Evolutionary conservation across 2,329 filamentous ascomycete species (phyloP).

Genomic region (Clarireedia monteithiana): DNA sequence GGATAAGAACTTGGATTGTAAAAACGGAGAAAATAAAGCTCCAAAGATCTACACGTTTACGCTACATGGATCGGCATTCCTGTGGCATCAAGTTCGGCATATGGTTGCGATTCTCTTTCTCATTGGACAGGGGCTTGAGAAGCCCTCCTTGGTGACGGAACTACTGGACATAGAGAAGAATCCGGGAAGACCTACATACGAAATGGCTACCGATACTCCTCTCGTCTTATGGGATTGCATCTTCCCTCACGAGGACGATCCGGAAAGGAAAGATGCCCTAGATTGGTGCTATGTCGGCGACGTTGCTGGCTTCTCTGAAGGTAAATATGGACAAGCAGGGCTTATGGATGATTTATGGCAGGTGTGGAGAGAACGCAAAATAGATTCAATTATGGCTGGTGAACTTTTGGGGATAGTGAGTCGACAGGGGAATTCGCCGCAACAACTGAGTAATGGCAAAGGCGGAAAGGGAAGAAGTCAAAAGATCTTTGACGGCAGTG

Average conservation of each 20-base stretch:
- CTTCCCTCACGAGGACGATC: conserved; percentile 53
- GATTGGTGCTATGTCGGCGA: conserved; percentile 77
- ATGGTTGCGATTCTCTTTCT: conserved; percentile 92
- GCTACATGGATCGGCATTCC: conserved; percentile 82
- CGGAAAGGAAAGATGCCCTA: conserved; percentile 49
- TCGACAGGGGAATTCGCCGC: conserved; percentile 29
- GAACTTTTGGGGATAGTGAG: conserved; percentile 60
- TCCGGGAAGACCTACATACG: conserved; percentile 75
- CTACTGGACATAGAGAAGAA: conserved; percentile 66
- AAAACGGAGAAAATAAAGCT: conserved; percentile 1
- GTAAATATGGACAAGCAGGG: conserved; percentile 57
- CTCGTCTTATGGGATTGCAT: conserved; percentile 95
- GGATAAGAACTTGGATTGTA: background rate
- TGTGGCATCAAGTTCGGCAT: conserved; percentile 97
- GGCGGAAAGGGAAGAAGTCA: conserved; percentile 27
- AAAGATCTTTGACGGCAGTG: conserved; percentile 47
- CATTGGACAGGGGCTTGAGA: conserved; percentile 80
- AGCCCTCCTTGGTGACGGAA: conserved; percentile 61
- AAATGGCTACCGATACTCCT: conserved; percentile 84
- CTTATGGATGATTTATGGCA: conserved; percentile 73
- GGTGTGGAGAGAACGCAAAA: conserved; percentile 75
- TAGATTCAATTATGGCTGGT: conserved; percentile 79
- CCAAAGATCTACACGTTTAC: conserved; percentile 79
- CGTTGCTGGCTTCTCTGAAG: conserved; percentile 43
- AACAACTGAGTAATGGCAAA: conserved; percentile 28